Base-by-base conservation (phyloP, 768 basidiomycete genomes). In the Suillus subaureus region DNA sequence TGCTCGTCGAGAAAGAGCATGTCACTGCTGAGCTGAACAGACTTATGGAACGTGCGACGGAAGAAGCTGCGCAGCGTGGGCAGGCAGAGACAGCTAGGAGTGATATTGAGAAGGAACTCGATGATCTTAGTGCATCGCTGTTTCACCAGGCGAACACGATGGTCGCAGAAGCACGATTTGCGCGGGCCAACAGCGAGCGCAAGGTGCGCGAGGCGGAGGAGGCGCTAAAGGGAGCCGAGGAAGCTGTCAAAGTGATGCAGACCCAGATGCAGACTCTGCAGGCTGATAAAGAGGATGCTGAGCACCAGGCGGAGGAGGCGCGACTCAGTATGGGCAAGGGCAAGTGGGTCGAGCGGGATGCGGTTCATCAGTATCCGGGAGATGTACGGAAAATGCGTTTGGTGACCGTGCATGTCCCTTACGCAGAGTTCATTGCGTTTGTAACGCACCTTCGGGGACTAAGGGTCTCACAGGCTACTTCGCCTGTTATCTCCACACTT, bases 71-170 rank as follows among this genome's bases (percentile, higher is more conserved):
- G 1, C 87, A 90, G 69, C 86, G 97, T 16, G 96, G 95, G 15
- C 90, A 94, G 75, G 96, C 96, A 1, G 96, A 97, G 77, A 87
- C 82, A 60, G 95, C 94, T 6, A 86, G 90, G 40, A 80, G 75
- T 1, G 88, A 87, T 68, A 97, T 99, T 61, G 97, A 99, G 81
- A 88, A 91, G 79, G 97, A 99, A 67, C 81, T 99, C 61, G 96
- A 97, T 74, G 94, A 97, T 75, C 88, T 99, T 67, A 95, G 95
- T 67, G 94, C 95, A 18, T 86, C 81, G 57, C 81, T 99, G 21
- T 99, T 99, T 72, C 85, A 87, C 61, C 91, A 97, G 78, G 97
- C 97, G 7, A 99, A 99, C 75, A 89, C 85, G 7, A 99, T 99
- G 97, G 97, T 99, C n/a, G 94, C 93, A 0, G 92, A 94, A 74